Percentiles rank a stretch among this genome's conserved stretches.
These are phyloP conservation scores for Fusarium sp. DNA, from an alignment of 2,329 filamentous ascomycete species.

Conservation along the genomic window DNA sequence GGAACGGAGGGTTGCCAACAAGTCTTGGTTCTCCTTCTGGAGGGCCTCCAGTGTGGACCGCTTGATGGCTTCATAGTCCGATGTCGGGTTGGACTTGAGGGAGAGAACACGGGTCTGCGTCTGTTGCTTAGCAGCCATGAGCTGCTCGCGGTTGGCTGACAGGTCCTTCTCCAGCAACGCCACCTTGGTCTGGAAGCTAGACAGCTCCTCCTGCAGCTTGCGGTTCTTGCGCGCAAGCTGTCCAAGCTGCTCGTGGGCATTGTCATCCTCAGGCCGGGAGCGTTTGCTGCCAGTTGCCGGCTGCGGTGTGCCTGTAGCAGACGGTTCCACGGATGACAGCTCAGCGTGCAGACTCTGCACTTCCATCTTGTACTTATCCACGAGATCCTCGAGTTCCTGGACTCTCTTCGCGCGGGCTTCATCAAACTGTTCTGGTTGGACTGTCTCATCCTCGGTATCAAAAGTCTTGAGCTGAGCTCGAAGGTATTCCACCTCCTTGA, in stretches of 20 bases:
- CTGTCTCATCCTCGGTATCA: conserved; percentile 87
- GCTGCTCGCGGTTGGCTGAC: conserved; percentile 77
- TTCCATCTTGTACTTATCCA: conserved; percentile 88
- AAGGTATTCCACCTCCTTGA: conserved; percentile 94
- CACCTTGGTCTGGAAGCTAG: conserved; percentile 75
- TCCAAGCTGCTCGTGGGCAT: conserved; percentile 78
- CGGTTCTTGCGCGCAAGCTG: conserved; percentile 90
- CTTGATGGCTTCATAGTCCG: conserved; percentile 87
- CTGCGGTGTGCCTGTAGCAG: conserved; percentile 50
- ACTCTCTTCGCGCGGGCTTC: conserved; percentile 80
- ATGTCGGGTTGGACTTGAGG: conserved; percentile 91
- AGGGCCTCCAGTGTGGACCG: conserved; percentile 81
- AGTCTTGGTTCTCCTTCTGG: conserved; percentile 84
- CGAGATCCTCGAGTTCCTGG: conserved; percentile 83
- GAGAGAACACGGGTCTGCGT: conserved; percentile 86
- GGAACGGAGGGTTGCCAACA: conserved; percentile 77
- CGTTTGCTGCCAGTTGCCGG: conserved; percentile 71
- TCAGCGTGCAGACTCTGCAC: conserved; percentile 80
- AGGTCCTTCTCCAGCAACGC: conserved; percentile 81
- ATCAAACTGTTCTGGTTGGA: conserved; percentile 84
- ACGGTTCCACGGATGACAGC: conserved; percentile 72
- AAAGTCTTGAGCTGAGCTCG: conserved; percentile 91
- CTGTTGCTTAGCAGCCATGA: conserved; percentile 73
- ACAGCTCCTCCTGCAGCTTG: conserved; percentile 82
- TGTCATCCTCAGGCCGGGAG: conserved; percentile 69